Evolutionary conservation across 1,284 basidiomycete species (phyloP), one percentile per base, ranked within the genome.

Genomic region (Cutaneotrichosporon daszewskae): DNA sequence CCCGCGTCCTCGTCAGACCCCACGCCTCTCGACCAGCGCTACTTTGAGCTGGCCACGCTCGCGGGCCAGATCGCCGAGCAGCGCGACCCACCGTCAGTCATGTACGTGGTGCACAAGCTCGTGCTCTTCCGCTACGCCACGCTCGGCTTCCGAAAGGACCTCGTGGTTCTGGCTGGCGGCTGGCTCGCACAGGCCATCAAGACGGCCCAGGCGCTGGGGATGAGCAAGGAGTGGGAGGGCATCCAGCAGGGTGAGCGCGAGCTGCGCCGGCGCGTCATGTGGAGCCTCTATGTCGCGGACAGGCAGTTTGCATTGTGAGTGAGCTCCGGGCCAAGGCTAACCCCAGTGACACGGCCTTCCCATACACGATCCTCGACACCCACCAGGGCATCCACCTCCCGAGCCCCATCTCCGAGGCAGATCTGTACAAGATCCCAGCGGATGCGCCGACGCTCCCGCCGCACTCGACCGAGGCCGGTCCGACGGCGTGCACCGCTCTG

Each of bases 181-280:
- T 62, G 55, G 47, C 55, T 68, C 25, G 59, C 60, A 17, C 62
- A 64, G 45, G 64, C 57, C 31, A 61, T 68, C 51, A 64, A 62
- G 45, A 53, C 61, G 12, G 66, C 66, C 3, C 64, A 69, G 41
- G 55, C 59, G 5, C 48, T 64, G 28, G 61, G 60, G 8, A 54
- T 69, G 59, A 59, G 60, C 44, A 63, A 64, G 37, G 66, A 69
- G 44, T 64, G 60, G 57, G 62, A 66, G 32, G 62, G 63, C 14
- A 50, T 64, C 20, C 57, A 59, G 1, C 59, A 62, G 24, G 60
- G 59, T 13, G 64, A 67, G 40, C 54, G 66, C 31, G 66, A 69
- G 43, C 41, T 64, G 36, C 51, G 62, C 22, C 54, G 66, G 37
- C 56, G 66, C 22, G 52, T 69, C 19, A 64, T 68, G 55, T 68